Evolutionary conservation across 2,329 filamentous ascomycete genomes (phyloP), one percentile per base, ranked within the genome.

Genomic region (Claviceps monticola): DNA sequence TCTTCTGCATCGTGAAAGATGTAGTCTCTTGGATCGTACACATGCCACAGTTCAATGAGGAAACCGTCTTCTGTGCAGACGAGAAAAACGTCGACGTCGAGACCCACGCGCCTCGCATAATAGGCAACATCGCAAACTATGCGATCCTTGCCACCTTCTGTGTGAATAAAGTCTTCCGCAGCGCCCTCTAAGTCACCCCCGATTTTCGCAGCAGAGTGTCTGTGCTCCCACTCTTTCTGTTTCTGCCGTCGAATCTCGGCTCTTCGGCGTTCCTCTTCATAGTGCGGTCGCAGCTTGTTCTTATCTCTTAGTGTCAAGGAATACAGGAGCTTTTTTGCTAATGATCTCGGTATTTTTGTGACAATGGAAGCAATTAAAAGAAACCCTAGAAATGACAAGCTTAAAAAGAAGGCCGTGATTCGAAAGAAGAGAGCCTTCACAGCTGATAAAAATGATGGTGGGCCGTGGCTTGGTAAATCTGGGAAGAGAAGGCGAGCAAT

Each of bases 61-160:
- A 95, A 96, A 1, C 90, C 90, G 61, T 97, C 91, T 64, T 96
- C 90, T 0, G 91, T 96, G 65, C 95, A 84, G 0, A 96, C 89
- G 48, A 86, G 75, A 60, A 88, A 87, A 9, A 78, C 78, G 62
- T 96, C 90, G 23, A 88, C 79, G 55, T 96, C 88, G 1, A 97
- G 75, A 0, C 91, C 91, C 14, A 95, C 88, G 13, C 90, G 76
- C 19, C 87, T 77, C 1, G 91, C 90, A 63, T 97, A 96, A 63
- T 96, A 93, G 2, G 77, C 76, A 19, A 90, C 79, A 59, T 96
- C 86, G 60, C 86, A 88, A 7, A 86, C 68, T 7, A 96, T 70
- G 3, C 79, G 83, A 64, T 96, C 91, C 6, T 76, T 79, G 0
- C 89, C 89, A 16, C 88, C 88, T 67, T 93, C 88, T 2, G 84